Conservation (phyloP, 441 rosid genomes). For the Melastoma candidum region DNA sequence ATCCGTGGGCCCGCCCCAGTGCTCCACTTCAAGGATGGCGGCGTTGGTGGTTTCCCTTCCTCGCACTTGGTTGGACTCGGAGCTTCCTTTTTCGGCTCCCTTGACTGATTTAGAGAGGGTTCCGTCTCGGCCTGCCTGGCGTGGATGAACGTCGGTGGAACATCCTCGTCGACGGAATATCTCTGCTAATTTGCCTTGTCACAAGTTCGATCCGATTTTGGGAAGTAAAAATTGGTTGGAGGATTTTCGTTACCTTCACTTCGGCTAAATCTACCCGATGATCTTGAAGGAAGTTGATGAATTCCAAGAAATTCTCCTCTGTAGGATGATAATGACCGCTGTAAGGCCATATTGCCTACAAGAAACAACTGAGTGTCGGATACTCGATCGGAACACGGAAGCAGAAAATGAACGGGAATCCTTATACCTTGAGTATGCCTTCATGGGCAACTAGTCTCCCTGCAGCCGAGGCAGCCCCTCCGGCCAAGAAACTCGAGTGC, state of each 20-base stretch:
- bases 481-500: conserved; percentile 82
- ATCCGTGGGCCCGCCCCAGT: conserved; percentile 76
- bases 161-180: conserved; percentile 58
- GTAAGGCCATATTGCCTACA: conserved; percentile 78
- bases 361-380: too few relatives aligned
- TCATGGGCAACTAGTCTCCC: conserved; percentile 63
- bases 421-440: conserved; percentile 39
- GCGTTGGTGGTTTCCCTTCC: conserved; percentile 22
- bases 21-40: conserved; percentile 73
- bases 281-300: conserved; percentile 56
- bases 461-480: conserved; percentile 77
- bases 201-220: too few relatives aligned
- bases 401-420: too few relatives aligned
- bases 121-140: too few relatives aligned
- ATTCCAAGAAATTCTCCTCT: conserved; percentile 74
- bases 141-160: not conserved
- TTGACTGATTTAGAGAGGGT: conserved; percentile 11
- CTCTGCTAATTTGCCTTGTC: conserved; percentile 24
- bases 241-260: conserved; percentile 45
- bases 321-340: conserved; percentile 96
- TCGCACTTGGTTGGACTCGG: not conserved
- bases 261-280: conserved; percentile 61
- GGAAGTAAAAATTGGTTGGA: too few relatives aligned
- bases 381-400: too few relatives aligned
- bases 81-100: conserved; percentile 15